Evolutionary conservation across 257 asterid species (phyloP), one percentile per base, ranked within the genome.

Genomic region (Nicotiana tomentosiformis): DNA sequence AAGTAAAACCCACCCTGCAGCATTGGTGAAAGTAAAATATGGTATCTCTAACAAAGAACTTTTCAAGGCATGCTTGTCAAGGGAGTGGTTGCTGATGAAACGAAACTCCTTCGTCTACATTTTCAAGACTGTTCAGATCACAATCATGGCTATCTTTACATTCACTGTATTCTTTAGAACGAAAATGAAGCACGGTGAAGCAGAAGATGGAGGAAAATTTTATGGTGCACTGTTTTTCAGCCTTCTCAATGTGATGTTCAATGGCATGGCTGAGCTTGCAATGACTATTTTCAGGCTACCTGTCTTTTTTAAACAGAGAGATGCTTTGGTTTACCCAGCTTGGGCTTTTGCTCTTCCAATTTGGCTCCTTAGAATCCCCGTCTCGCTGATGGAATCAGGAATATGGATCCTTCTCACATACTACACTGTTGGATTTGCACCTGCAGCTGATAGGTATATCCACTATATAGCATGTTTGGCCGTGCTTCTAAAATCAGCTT

Each of bases 301-400:
- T 0, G 94, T 90, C 70, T 92, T 92, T 85, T 90, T 92, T 82
- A 92, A 92, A 84, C 96, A 90, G 60, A 83, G 96, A 81, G 96
- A 92, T 43, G 86, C 96, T 12, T 83, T 89, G 17, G 86, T 92
- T 85, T 92, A 88, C 80, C 96, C 96, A 2, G 93, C 96, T 1
- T 92, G 96, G 96, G 92, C 96, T 32, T 92, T 92, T 84, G 88
- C 96, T 56, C 85, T 92, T 12, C 94, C 96, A 16, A 90, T 92
- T 70, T 92, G 94, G 96, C 93, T 92, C 64, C 89, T 92, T 23
- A 82, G 94, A 53, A 86, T 92, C 69, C 96, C 96, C 1, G 86
- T 92, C 74, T 92, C 94, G 3, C 43, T 92, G 9, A 81, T 92
- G 83, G 94, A 92, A 67, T 92, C 96, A 1, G 87, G 89, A 69